phyloP scores from a whole-genome alignment of 1,284 basidiomycete genomes.

The Ustilago curta region DNA sequence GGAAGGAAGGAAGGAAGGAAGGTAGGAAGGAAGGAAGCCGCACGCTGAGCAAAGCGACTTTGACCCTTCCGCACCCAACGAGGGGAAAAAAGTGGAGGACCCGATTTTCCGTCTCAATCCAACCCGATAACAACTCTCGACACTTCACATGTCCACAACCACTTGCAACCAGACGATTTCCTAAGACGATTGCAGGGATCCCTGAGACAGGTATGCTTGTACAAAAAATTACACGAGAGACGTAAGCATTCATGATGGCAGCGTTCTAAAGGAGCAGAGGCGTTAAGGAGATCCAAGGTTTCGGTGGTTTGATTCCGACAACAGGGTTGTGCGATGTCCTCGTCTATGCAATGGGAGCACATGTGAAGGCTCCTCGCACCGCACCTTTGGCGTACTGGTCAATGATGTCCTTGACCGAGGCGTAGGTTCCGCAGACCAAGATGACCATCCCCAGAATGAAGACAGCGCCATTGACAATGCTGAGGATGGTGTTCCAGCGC shows the following conservation, averaged over 20 bases:
- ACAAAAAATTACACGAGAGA: conserved; percentile 13
- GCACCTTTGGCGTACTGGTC: conserved; percentile 30
- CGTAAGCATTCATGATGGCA: conserved; percentile 11
- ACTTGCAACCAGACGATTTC: not conserved
- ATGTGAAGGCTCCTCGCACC: conserved; percentile 47
- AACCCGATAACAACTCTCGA: conserved; percentile 5
- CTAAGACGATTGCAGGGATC: not conserved
- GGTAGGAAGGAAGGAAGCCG: no score
- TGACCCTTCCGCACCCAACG: not conserved
- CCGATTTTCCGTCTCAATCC: not conserved
- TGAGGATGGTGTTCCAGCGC: conserved; percentile 45
- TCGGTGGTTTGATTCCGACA: not conserved
- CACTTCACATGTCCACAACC: not conserved
- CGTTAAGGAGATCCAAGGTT: not conserved
- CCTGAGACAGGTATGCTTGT: conserved; percentile 14
- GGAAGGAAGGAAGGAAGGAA: no score
- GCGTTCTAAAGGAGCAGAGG: not conserved
- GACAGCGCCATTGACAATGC: conserved; percentile 39
- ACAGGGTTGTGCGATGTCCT: no score
- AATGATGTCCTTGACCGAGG: conserved; percentile 41
- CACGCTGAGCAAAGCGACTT: conserved; percentile 22
- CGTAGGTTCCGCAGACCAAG: conserved; percentile 54
- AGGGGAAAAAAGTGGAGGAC: not conserved
- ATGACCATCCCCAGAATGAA: conserved; percentile 54
- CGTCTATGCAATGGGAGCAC: conserved; percentile 31